A percentile compares a stretch with the other conserved stretches of the same genome.
phyloP scores from a whole-genome alignment of 73 alveolate species.

The Stentor coeruleus region DNA sequence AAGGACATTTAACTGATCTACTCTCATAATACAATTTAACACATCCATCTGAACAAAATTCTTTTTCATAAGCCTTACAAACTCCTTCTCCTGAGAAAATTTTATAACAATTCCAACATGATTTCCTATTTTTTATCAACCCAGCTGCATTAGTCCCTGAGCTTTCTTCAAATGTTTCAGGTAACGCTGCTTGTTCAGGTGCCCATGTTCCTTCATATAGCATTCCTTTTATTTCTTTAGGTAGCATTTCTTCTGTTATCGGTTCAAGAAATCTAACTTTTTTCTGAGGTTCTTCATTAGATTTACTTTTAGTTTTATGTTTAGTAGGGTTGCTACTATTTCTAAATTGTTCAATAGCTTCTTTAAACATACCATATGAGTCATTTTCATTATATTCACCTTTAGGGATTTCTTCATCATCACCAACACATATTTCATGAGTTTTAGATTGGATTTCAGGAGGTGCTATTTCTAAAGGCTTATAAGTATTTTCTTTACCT shows the following conservation, averaged over 20 bases:
- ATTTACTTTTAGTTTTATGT: background rate
- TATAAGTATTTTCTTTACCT: background rate
- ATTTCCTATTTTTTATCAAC: background rate
- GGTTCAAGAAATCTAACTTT: slow-evolving; percentile 18
- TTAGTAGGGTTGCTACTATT: background rate
- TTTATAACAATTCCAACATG: slow-evolving; percentile 16
- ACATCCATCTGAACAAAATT: slow-evolving; percentile 5
- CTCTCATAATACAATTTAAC: background rate
- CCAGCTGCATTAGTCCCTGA: background rate
- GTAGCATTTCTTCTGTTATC: slow-evolving; percentile 14
- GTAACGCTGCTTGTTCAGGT: background rate
- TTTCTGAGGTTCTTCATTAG: background rate
- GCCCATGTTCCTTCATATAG: slow-evolving; percentile 1
- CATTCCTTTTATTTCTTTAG: background rate
- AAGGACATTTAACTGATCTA: background rate
- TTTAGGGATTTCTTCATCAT: background rate
- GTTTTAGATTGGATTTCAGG: background rate
- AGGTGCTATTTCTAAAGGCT: background rate
- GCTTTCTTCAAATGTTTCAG: slow-evolving; percentile 9
- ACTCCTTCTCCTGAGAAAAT: background rate
- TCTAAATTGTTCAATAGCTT: background rate
- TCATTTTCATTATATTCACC: background rate
- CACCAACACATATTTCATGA: background rate
- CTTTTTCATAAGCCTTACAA: background rate
- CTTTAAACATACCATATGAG: background rate